A percentile compares a stretch with the other conserved stretches of the same genome.
These are phyloP conservation scores for Phoma sp. DNA, from an alignment of 2,329 filamentous ascomycete genomes.

Conservation along the genomic window DNA sequence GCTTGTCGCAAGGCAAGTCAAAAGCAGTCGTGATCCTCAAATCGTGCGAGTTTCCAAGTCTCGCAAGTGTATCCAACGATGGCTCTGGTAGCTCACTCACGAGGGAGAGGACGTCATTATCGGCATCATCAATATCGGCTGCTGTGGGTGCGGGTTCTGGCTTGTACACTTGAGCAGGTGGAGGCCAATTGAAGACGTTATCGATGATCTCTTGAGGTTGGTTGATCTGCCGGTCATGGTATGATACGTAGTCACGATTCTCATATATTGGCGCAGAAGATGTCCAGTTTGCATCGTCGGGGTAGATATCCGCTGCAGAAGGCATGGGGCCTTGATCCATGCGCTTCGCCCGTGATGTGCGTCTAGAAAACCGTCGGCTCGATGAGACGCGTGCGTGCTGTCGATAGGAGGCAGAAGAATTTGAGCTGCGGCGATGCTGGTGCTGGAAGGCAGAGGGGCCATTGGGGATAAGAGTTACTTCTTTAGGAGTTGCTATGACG, in stretches of 20 bases:
- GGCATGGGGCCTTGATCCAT: constrained; percentile 41
- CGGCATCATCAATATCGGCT: constrained; percentile 19
- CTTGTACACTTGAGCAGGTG: constrained; percentile 25
- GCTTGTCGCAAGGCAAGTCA: constrained; percentile 19
- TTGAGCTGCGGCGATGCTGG: constrained; percentile 8
- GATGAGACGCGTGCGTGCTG: constrained; percentile 12
- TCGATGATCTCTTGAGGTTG: neutral
- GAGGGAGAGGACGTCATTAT: constrained; percentile 20
- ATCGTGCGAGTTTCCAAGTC: constrained; percentile 1
- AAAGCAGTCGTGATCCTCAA: neutral
- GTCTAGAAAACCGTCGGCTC: constrained; percentile 4
- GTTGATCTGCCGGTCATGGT: neutral
- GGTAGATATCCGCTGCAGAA: constrained; percentile 42
- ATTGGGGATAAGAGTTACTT: neutral
- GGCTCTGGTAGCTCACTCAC: constrained; percentile 20
- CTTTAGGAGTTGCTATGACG: neutral
- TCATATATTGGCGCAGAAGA: neutral
- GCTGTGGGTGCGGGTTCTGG: constrained; percentile 12
- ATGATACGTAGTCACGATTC: neutral
- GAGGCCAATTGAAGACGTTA: constrained; percentile 24
- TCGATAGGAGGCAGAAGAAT: neutral
- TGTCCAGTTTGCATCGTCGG: constrained; percentile 33
- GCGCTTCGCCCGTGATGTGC: constrained; percentile 28
- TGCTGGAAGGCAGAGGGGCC: neutral
- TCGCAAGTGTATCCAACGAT: constrained; percentile 5